Evolutionary conservation across 2,329 filamentous ascomycete genomes (phyloP).

Genomic region (Verticillium alfalfae): DNA sequence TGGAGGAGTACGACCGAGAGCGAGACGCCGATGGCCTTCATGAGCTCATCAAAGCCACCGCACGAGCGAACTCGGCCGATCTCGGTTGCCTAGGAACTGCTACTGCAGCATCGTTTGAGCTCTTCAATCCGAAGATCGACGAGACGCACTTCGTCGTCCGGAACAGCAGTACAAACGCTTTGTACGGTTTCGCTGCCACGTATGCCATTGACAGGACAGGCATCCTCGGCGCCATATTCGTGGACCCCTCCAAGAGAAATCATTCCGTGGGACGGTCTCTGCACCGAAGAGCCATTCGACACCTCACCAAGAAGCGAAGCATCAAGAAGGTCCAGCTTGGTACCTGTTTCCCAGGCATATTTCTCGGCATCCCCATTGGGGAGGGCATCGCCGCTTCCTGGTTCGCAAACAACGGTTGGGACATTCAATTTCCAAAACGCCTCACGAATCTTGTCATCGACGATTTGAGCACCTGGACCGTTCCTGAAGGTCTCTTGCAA

Average conservation of each 20-base stretch:
- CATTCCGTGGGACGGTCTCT: slow-evolving; percentile 87
- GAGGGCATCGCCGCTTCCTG: slow-evolving; percentile 58
- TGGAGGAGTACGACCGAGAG: slow-evolving; percentile 79
- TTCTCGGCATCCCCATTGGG: slow-evolving; percentile 69
- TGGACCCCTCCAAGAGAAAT: slow-evolving; percentile 80
- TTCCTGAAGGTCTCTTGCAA: slow-evolving; percentile 71
- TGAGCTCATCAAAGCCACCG: slow-evolving; percentile 65
- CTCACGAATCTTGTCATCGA: slow-evolving; percentile 66
- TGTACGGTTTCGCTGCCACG: slow-evolving; percentile 90
- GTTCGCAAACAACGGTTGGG: slow-evolving; percentile 91
- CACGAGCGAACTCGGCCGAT: slow-evolving; percentile 60
- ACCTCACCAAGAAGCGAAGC: slow-evolving; percentile 62
- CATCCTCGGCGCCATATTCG: slow-evolving; percentile 80
- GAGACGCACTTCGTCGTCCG: slow-evolving; percentile 88
- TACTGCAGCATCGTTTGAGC: slow-evolving; percentile 68
- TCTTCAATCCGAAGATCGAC: slow-evolving; percentile 64
- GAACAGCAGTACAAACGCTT: slow-evolving; percentile 83
- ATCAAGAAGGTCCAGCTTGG: slow-evolving; percentile 80
- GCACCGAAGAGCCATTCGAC: slow-evolving; percentile 77
- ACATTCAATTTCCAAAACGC: slow-evolving; percentile 54
- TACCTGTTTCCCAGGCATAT: slow-evolving; percentile 75
- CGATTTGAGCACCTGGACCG: slow-evolving; percentile 66
- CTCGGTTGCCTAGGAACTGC: slow-evolving; percentile 66
- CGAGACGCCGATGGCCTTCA: slow-evolving; percentile 71
- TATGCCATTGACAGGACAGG: slow-evolving; percentile 71